These are phyloP conservation scores for Spinellus fusiger DNA, from an alignment of 192 early-diverging fungal species.

Conservation along the genomic window DNA sequence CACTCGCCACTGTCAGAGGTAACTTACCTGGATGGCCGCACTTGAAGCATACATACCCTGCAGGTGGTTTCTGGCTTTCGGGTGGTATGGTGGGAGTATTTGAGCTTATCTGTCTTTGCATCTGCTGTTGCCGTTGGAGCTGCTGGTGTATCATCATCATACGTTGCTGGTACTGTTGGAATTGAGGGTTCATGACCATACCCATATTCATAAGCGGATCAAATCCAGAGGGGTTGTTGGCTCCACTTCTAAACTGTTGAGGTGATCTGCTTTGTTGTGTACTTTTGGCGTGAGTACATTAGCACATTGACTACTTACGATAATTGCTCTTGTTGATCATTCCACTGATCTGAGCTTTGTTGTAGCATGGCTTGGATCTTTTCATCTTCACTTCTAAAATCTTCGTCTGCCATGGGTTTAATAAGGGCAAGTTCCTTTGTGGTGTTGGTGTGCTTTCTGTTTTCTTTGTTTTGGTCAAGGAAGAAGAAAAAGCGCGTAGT, in stretches of 20 bases:
- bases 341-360: slow-evolving; percentile 70
- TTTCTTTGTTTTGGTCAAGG: neutral
- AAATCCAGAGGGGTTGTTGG: slow-evolving; percentile 1
- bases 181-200: slow-evolving; percentile 21
- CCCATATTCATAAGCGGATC: slow-evolving; percentile 21
- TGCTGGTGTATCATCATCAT: slow-evolving; percentile 19
- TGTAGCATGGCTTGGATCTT: slow-evolving; percentile 73
- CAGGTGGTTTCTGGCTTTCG: slow-evolving; percentile 59
- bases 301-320: neutral
- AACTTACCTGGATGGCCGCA: slow-evolving; percentile 27
- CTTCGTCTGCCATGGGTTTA: slow-evolving; percentile 19
- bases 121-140: slow-evolving; percentile 22
- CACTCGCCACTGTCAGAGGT: neutral
- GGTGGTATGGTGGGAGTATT: slow-evolving; percentile 42
- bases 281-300: neutral
- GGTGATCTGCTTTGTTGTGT: slow-evolving; percentile 4
- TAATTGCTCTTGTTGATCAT: slow-evolving; percentile 12
- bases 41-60: slow-evolving; percentile 27
- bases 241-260: neutral
- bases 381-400: slow-evolving; percentile 59
- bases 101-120: slow-evolving; percentile 9
- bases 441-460: neutral
- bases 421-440: neutral
- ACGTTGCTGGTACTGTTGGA: slow-evolving; percentile 20
- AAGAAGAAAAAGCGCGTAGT: neutral